Evolutionary conservation across 2,329 filamentous ascomycete genomes (phyloP).

Genomic region (Hypoxylon sp.): DNA sequence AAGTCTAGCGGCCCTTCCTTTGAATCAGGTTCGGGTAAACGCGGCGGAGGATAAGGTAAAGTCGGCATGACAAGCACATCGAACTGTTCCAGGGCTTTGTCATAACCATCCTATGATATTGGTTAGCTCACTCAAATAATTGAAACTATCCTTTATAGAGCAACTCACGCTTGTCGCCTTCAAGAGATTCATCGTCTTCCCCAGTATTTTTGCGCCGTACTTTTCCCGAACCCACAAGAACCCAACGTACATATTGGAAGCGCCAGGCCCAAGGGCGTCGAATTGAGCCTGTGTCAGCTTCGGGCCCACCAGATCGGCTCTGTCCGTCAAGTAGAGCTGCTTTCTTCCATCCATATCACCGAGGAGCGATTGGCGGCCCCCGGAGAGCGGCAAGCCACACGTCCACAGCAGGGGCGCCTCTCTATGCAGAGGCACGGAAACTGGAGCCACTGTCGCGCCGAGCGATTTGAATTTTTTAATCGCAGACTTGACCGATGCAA

Average conservation of each 20-base stretch:
- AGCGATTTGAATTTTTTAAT: slow-evolving; percentile 45
- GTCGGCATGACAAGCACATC: slow-evolving; percentile 50
- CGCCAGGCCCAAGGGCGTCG: slow-evolving; percentile 45
- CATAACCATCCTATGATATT: slow-evolving; percentile 43
- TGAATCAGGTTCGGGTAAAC: slow-evolving; percentile 33
- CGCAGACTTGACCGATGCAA: slow-evolving; percentile 44
- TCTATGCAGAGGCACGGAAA: slow-evolving; percentile 49
- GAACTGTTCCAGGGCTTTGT: slow-evolving; percentile 41
- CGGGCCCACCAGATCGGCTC: slow-evolving; percentile 39
- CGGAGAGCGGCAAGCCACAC: slow-evolving; percentile 38
- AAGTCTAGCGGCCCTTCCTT: slow-evolving; percentile 36
- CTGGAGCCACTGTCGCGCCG: slow-evolving; percentile 45
- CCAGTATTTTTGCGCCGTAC: slow-evolving; percentile 43
- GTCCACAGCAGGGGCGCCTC: slow-evolving; percentile 41
- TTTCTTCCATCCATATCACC: slow-evolving; percentile 42
- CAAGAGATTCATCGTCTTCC: slow-evolving; percentile 44
- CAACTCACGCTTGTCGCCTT: slow-evolving; percentile 40
- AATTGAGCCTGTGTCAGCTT: slow-evolving; percentile 46
- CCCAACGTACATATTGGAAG: slow-evolving; percentile 42
- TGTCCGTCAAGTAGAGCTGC: slow-evolving; percentile 44
- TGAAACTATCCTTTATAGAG: background rate
- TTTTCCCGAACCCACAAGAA: slow-evolving; percentile 45
- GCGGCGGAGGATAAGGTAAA: slow-evolving; percentile 37
- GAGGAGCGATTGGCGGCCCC: slow-evolving; percentile 38
- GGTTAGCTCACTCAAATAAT: slow-evolving; percentile 1